Evolutionary conservation across 352 stramenopile species (phyloP), one percentile per base, ranked within the genome.

Genomic region (Phytophthora ramorum): DNA sequence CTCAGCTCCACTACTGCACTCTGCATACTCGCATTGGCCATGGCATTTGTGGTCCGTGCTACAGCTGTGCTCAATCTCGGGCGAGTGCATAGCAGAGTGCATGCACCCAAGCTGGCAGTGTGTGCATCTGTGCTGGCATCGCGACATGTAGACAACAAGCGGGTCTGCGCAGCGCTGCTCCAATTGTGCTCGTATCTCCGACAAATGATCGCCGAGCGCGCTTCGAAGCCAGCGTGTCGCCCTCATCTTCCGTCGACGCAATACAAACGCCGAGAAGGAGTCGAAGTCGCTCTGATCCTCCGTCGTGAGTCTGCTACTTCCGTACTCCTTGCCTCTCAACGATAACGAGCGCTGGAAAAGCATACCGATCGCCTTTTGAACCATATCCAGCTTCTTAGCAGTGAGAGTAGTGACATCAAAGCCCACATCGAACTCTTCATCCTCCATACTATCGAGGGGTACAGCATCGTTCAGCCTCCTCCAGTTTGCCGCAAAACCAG

Each of bases 71-170:
- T 43, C 17, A 6, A 61, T 58, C 30, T 69, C 52, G 0, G 66
- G 16, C 0, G 60, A 41, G 55, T 92, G 81, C 6, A 53, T 41
- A 3, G 59, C 62, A 2, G 75, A 67, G 6, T 85, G 71, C 75
- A 89, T 79, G 26, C 81, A 90, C 0, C 81, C 81, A 9, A 90
- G 57, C 22, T 77, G 73, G 14, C 77, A 90, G 0, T 51, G 8
- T 1, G 38, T 49, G 32, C 81, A 90, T 17, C 32, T 61, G 41
- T 83, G 68, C 19, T 76, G 52, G 52, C 81, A 90, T 3, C 79
- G 79, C 12, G 58, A 54, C 26, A 86, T 51, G n/a, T 81, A 76
- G 7, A 51, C 46, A 9, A 52, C n/a, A 2, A 65, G 37, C 7
- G 22, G 35, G 14, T 58, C 58, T 7, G 9, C 58, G 16, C 40